Evolutionary conservation across 352 stramenopile genomes (phyloP).

Genomic region (Phytophthora idaei): DNA sequence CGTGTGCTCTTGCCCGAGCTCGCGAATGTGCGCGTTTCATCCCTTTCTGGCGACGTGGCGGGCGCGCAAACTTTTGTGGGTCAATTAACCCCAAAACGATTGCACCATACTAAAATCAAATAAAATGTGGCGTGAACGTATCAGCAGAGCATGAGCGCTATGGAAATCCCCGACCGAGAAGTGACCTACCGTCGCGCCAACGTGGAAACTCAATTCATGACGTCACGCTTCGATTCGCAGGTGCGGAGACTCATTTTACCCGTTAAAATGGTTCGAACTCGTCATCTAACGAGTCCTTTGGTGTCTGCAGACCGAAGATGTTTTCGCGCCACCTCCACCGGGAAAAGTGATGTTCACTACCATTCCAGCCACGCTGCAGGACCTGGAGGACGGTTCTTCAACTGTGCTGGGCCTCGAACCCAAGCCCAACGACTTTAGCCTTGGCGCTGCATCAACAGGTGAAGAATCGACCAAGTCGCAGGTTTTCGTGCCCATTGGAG

Average conservation of each 20-base stretch:
- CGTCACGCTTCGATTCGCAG: slow-evolving; percentile 62
- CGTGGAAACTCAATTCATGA: slow-evolving; percentile 58
- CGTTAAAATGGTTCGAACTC: slow-evolving; percentile 1
- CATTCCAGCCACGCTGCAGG: slow-evolving; percentile 39
- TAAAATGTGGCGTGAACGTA: slow-evolving; percentile 29
- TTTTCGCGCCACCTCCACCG: slow-evolving; percentile 26
- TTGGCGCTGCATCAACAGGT: slow-evolving; percentile 22
- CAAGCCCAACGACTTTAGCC: slow-evolving; percentile 37
- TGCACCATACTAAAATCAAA: slow-evolving; percentile 19
- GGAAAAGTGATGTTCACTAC: slow-evolving; percentile 46
- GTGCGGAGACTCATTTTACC: slow-evolving; percentile 28
- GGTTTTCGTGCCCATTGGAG: slow-evolving; percentile 45
- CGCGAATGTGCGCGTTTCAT: background rate
- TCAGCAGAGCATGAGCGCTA: slow-evolving; percentile 43
- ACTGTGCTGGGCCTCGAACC: slow-evolving; percentile 20
- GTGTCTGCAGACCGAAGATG: slow-evolving; percentile 33
- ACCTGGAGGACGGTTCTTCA: slow-evolving; percentile 40
- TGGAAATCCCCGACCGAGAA: slow-evolving; percentile 54
- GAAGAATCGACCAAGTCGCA: slow-evolving; percentile 16
- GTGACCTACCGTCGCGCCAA: slow-evolving; percentile 73
- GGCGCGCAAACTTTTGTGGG: slow-evolving; percentile 8
- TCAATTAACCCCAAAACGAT: slow-evolving; percentile 15
- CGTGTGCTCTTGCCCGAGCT: background rate
- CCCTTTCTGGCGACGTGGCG: background rate
- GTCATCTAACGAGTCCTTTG: slow-evolving; percentile 11